Base-by-base conservation (phyloP, 2,329 filamentous ascomycete species). In the Hymenoscyphus occultus region DNA sequence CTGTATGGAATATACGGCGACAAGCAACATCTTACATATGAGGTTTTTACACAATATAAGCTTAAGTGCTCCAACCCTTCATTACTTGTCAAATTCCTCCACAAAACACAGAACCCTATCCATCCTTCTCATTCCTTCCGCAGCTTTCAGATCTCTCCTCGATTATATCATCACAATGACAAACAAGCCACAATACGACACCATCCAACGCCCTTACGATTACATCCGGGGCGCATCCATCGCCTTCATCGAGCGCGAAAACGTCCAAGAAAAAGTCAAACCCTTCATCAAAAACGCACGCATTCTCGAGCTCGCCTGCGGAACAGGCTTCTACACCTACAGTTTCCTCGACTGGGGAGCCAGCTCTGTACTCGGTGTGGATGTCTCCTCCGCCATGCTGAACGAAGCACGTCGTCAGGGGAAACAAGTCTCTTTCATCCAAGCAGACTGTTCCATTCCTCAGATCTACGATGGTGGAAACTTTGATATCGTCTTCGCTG, bases 281-380 rank as follows among this genome's bases (percentile, higher is more conserved):
- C 68, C 72, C 14, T 71, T 67, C 32, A 66, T 72, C 31, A n/a
- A 67, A 40, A 45, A 63, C 2, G 69, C 70, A 32, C 68, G 72
- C 22, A 71, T 78, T 14, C 74, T 79, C 45, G 77, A 79, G 59
- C 75, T 79, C 12, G 77, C 77, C 19, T 78, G 77, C 66, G 77
- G 77, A 13, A 74, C 75, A 0, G 77, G 77, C 16, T 77, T 73
- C 65, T 78, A 76, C 64, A 75, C 76, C 14, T 72, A 73, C 56
- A 70, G 69, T 51, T 70, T 77, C 39, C 67, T 76, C 7, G 65
- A 70, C 62, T 78, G 76, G 76, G 77, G 76, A 35, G 77, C 77
- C 1, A 65, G 64, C 16, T 71, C 68, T 9, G 73, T 78, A 10
- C 66, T 77, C 10, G 76, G 76, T 6, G 71, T 78, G n/a, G 77